Conservation (phyloP, 176 grass and related monocot genomes). For the Triticum dicoccoides region DNA sequence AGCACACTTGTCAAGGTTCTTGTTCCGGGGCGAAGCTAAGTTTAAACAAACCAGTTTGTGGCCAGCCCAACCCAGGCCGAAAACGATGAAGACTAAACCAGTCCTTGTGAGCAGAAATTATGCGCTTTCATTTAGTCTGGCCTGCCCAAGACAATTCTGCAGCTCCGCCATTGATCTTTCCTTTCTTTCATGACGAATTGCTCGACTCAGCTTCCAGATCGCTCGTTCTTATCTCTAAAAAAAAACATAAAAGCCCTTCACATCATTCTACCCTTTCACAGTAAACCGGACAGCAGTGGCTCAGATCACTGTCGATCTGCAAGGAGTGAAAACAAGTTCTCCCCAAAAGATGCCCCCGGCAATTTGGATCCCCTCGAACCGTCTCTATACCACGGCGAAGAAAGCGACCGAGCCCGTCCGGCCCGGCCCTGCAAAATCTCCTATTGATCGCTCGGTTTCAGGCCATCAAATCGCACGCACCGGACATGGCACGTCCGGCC, state of each 20-base stretch:
- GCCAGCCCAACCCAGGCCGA: no score
- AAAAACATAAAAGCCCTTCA: neutral
- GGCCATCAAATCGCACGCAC: neutral
- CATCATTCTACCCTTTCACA: conserved; percentile 11
- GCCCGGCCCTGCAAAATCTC: neutral
- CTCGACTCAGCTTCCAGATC: no score
- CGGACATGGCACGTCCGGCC: neutral
- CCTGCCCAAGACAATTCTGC: no score
- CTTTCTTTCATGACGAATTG: no score
- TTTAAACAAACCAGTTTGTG: no score
- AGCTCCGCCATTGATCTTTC: no score
- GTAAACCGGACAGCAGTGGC: neutral
- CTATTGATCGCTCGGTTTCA: neutral
- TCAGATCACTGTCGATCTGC: neutral
- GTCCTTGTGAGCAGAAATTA: no score
- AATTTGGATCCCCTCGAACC: neutral
- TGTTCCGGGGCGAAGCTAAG: no score
- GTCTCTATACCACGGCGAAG: neutral
- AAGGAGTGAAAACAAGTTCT: neutral
- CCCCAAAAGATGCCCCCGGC: neutral
- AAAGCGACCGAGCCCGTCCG: neutral
- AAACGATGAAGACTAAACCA: no score
- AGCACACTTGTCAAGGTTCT: no score
- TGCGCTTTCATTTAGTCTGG: no score
- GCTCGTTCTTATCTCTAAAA: neutral